Conservation (phyloP, 371 early-diverging fungal species). For the Zopfochytrium polystomum region DNA sequence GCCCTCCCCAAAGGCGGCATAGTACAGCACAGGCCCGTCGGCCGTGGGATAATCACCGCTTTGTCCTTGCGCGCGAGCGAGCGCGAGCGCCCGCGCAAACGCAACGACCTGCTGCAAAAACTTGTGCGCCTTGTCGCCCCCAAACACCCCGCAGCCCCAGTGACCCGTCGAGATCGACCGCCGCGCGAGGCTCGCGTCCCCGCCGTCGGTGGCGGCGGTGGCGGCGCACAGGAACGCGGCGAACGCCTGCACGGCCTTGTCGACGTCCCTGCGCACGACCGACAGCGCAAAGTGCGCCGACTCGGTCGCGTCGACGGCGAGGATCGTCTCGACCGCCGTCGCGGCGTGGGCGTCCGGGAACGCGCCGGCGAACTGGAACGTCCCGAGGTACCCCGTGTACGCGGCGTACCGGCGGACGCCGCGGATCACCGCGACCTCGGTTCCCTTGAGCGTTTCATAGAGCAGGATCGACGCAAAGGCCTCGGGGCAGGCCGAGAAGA, state of each 20-base stretch:
- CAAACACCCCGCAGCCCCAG: constrained; percentile 34
- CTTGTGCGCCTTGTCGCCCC: constrained; percentile 25
- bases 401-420: constrained; percentile 8
- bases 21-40: too few species aligned
- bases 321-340: background rate
- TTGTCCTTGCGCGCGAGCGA: too few species aligned
- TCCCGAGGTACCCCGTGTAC: constrained; percentile 21
- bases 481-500: constrained; percentile 23
- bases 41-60: too few species aligned
- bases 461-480: constrained; percentile 10
- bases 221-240: background rate
- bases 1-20: too few species aligned
- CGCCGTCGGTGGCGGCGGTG: background rate
- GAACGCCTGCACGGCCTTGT: constrained; percentile 21
- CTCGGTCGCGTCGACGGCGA: constrained; percentile 19
- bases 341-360: background rate
- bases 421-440: constrained; percentile 17
- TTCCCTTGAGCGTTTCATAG: constrained; percentile 4
- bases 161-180: constrained; percentile 24
- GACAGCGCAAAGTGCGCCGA: constrained; percentile 6
- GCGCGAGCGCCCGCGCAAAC: too few species aligned
- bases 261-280: constrained; percentile 14
- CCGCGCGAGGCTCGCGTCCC: too few species aligned
- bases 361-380: constrained; percentile 14
- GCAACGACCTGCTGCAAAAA: constrained; percentile 30